Evolutionary conservation across 2,329 filamentous ascomycete genomes (phyloP).

Genomic region (Aspergillus pseudonomiae): DNA sequence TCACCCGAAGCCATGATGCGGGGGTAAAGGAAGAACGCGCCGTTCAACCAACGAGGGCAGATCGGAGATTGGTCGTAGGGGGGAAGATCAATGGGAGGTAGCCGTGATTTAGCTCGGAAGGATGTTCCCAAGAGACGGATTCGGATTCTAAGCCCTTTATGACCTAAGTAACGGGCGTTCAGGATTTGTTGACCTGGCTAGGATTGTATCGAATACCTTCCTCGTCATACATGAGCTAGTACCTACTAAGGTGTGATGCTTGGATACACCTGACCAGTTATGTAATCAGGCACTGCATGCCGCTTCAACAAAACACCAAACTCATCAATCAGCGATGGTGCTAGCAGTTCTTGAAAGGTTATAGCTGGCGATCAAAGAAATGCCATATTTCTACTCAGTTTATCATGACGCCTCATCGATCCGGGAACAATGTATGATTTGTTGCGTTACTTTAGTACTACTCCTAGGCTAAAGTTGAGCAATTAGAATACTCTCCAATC

Average conservation of each 20-base stretch:
- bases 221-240: background rate
- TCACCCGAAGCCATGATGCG: constrained; percentile 38
- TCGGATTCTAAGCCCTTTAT: background rate
- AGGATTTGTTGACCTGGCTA: background rate
- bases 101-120: background rate
- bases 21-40: constrained; percentile 8
- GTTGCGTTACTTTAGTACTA: background rate
- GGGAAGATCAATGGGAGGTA: background rate
- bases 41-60: background rate
- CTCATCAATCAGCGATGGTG: background rate
- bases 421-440: background rate
- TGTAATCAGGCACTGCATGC: constrained; percentile 17
- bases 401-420: no score
- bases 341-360: background rate
- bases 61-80: background rate
- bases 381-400: background rate
- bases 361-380: background rate
- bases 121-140: background rate
- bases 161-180: no score
- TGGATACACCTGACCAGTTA: constrained; percentile 19
- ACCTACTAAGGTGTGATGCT: background rate
- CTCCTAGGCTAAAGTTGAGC: background rate
- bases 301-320: background rate
- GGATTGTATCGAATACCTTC: background rate
- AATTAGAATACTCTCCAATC: background rate